phyloP scores from a whole-genome alignment of 192 early-diverging fungal species.

The Linnemannia schmuckeri region DNA sequence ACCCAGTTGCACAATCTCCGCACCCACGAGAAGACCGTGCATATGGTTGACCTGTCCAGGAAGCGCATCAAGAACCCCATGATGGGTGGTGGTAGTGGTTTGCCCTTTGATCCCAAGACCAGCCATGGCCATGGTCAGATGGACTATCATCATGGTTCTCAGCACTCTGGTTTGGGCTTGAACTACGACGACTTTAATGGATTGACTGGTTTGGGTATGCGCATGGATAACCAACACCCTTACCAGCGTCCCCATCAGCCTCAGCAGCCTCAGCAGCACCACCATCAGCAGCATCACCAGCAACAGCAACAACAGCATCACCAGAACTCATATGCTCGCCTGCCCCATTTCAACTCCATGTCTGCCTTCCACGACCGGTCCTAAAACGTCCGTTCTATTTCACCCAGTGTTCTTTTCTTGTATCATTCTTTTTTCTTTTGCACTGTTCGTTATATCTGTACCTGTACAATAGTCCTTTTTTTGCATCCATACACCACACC shows the following conservation, averaged over 20 bases:
- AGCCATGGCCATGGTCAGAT: constrained; percentile 6
- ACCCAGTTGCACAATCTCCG: constrained; percentile 84
- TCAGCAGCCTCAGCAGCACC: constrained; percentile 17
- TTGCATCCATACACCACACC: neutral
- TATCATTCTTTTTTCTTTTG: constrained; percentile 3
- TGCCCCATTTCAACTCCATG: constrained; percentile 27
- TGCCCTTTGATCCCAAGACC: constrained; percentile 11
- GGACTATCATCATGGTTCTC: constrained; percentile 11
- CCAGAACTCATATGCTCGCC: constrained; percentile 11
- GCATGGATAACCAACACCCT: constrained; percentile 12
- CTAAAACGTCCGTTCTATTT: constrained; percentile 8
- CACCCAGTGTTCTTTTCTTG: neutral
- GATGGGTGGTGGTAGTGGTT: neutral
- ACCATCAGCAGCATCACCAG: constrained; percentile 18
- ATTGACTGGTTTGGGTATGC: constrained; percentile 25
- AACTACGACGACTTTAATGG: constrained; percentile 21
- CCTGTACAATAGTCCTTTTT: constrained; percentile 6
- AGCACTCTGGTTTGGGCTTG: constrained; percentile 35
- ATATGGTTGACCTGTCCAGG: constrained; percentile 46
- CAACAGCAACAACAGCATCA: constrained; percentile 31
- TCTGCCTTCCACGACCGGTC: constrained; percentile 29
- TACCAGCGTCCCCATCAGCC: constrained; percentile 17
- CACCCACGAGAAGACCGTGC: constrained; percentile 79
- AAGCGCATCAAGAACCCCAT: constrained; percentile 47
- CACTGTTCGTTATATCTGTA: neutral